Evolutionary conservation across 306 rosid species (phyloP).

Genomic region (Ammopiptanthus mongolicus): DNA sequence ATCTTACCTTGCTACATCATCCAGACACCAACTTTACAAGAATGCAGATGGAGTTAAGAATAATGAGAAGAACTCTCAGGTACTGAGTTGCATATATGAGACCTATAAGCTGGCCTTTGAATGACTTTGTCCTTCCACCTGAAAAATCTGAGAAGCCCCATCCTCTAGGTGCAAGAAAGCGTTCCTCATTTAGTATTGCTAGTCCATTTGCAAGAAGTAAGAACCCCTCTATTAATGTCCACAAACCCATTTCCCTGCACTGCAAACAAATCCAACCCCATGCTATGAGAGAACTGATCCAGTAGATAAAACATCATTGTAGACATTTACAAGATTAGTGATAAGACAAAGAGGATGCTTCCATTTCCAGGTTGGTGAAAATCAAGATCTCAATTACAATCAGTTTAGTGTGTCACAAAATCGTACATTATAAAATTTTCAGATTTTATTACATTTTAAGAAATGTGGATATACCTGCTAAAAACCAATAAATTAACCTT

Average conservation of each 20-base stretch:
- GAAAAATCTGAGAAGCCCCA: conserved; percentile 61
- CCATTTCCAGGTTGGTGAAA: not conserved
- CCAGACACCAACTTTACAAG: conserved; percentile 65
- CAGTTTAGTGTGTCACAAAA: not conserved
- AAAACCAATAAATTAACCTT: not conserved
- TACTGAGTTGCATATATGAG: conserved; percentile 77
- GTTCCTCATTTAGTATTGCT: conserved; percentile 71
- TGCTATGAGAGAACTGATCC: not conserved
- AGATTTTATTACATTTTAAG: not conserved
- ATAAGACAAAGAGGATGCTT: not conserved
- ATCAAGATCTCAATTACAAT: not conserved
- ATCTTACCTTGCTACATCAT: conserved; percentile 41
- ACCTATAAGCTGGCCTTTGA: conserved; percentile 71
- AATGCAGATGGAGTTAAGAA: conserved; percentile 61
- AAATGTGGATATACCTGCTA: not conserved
- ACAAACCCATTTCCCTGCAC: conserved; percentile 69
- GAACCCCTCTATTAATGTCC: conserved; percentile 69
- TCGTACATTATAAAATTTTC: not conserved
- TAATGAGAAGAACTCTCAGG: conserved; percentile 69
- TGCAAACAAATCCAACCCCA: not conserved
- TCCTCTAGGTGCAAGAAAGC: conserved; percentile 59
- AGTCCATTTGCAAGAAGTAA: conserved; percentile 68
- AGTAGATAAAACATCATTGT: not conserved
- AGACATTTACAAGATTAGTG: not conserved
- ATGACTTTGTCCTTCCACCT: conserved; percentile 55